A percentile compares a stretch with the other conserved stretches of the same genome.
phyloP scores from a whole-genome alignment of 2,329 filamentous ascomycete genomes.

The Botrytis squamosa region DNA sequence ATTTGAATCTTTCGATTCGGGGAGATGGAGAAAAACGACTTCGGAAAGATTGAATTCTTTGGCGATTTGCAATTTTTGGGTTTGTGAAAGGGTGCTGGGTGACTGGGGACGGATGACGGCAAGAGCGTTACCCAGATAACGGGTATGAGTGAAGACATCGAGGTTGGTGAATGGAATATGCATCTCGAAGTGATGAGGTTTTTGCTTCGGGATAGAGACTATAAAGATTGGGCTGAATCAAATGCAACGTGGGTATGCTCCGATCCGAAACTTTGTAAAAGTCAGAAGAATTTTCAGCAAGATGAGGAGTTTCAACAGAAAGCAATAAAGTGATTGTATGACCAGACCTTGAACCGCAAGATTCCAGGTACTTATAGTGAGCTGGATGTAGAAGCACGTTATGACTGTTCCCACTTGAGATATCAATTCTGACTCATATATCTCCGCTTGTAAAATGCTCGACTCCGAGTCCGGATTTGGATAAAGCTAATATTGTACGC shows the following conservation, averaged over 20 bases:
- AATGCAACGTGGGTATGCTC: background rate
- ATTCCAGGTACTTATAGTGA: background rate
- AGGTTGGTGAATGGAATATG: slow-evolving; percentile 33
- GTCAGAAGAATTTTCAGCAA: background rate
- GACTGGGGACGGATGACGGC: slow-evolving; percentile 56
- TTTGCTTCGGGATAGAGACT: background rate
- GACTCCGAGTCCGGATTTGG: background rate
- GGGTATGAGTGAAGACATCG: slow-evolving; percentile 56
- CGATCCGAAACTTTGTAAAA: background rate
- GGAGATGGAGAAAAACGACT: slow-evolving; percentile 58
- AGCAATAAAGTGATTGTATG: background rate
- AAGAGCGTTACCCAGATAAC: slow-evolving; percentile 58
- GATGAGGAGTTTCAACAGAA: background rate
- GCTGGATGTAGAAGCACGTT: background rate
- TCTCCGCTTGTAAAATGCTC: background rate
- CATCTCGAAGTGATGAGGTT: slow-evolving; percentile 33
- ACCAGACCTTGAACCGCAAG: background rate
- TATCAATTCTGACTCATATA: slow-evolving; percentile 8
- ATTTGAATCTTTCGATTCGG: slow-evolving; percentile 28
- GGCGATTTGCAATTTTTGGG: slow-evolving; percentile 58
- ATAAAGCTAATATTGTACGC: background rate
- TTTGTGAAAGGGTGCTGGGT: slow-evolving; percentile 45
- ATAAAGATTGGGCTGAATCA: too few relatives aligned
- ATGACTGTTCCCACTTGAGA: background rate
- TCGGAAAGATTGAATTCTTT: slow-evolving; percentile 65